Evolutionary conservation across 768 basidiomycete species (phyloP).

Genomic region (Leucosporidium creatinivorum): DNA sequence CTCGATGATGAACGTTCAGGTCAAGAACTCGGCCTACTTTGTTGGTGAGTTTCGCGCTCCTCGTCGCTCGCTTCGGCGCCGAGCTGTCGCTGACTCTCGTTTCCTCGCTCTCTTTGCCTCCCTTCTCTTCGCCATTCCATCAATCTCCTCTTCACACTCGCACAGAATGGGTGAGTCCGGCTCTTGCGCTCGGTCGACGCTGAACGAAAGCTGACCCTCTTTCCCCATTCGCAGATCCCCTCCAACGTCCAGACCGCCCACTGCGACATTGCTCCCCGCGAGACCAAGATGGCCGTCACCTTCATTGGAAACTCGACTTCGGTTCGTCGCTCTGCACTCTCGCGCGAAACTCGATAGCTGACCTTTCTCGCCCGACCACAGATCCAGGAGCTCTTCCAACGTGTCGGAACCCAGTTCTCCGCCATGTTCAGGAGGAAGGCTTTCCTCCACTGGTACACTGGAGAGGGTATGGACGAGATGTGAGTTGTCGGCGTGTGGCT

Average conservation of each 20-base stretch:
- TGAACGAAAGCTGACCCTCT: neutral
- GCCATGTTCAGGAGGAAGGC: slow-evolving; percentile 78
- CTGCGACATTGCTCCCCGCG: slow-evolving; percentile 95
- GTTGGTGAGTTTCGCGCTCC: slow-evolving; percentile 49
- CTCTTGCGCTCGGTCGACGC: neutral
- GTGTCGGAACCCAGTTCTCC: slow-evolving; percentile 95
- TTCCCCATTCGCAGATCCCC: slow-evolving; percentile 69
- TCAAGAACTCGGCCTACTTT: slow-evolving; percentile 96
- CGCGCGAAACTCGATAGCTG: slow-evolving; percentile 97
- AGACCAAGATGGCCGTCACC: slow-evolving; percentile 54
- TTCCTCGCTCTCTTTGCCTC: too few species aligned
- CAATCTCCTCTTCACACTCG: neutral
- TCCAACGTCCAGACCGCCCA: slow-evolving; percentile 98
- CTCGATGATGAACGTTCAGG: slow-evolving; percentile 83
- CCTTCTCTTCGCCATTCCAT: too few species aligned
- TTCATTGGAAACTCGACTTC: slow-evolving; percentile 82
- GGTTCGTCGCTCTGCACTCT: slow-evolving; percentile 48
- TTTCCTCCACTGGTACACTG: slow-evolving; percentile 52
- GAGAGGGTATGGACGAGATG: slow-evolving; percentile 87
- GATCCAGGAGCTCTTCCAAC: slow-evolving; percentile 99
- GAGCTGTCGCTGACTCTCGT: too few species aligned
- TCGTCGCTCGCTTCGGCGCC: too few species aligned
- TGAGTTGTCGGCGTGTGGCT: slow-evolving; percentile 50
- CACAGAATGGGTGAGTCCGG: slow-evolving; percentile 1
- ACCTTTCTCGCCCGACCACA: slow-evolving; percentile 62